Conservation (phyloP, 1,284 basidiomycete genomes). For the Puccinia polysora region DNA sequence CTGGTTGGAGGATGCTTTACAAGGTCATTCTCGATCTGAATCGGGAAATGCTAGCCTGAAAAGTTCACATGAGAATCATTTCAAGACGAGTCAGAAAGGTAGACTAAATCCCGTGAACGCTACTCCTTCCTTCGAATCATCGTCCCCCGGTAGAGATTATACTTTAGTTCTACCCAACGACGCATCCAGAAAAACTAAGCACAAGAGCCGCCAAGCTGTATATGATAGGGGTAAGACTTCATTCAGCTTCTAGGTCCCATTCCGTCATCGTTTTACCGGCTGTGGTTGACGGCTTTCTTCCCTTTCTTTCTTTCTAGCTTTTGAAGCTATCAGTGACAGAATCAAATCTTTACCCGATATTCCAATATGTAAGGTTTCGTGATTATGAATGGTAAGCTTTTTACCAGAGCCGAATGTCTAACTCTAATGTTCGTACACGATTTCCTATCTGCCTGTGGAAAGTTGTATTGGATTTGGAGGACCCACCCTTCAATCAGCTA, state of each 20-base stretch:
- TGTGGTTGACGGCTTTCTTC: neutral
- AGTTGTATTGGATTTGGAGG: conserved; percentile 41
- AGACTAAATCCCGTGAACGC: conserved; percentile 6
- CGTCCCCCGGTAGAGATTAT: conserved; percentile 33
- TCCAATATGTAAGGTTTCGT: conserved; percentile 28
- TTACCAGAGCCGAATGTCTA: neutral
- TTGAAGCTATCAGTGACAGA: conserved; percentile 28
- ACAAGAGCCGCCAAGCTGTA: conserved; percentile 36
- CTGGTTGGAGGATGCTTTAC: conserved; percentile 36
- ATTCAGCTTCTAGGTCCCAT: neutral
- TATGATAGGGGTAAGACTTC: conserved; percentile 16
- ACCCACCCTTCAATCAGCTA: conserved; percentile 21
- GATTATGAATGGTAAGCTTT: neutral
- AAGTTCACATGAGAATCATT: conserved; percentile 7
- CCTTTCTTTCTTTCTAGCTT: conserved; percentile 16
- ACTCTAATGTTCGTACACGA: neutral
- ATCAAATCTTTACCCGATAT: conserved; percentile 33
- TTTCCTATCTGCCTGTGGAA: neutral
- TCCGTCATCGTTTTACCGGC: neutral
- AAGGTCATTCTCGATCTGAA: conserved; percentile 31
- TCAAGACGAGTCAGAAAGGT: conserved; percentile 12
- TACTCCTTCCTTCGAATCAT: conserved; percentile 14
- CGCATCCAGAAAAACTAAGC: conserved; percentile 25
- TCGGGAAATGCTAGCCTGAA: conserved; percentile 11
- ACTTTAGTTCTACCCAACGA: conserved; percentile 21